A percentile compares a stretch with the other conserved stretches of the same genome.
These are phyloP conservation scores for Elongisporangium undulatum DNA, from an alignment of 352 stramenopile genomes.

Conservation along the genomic window DNA sequence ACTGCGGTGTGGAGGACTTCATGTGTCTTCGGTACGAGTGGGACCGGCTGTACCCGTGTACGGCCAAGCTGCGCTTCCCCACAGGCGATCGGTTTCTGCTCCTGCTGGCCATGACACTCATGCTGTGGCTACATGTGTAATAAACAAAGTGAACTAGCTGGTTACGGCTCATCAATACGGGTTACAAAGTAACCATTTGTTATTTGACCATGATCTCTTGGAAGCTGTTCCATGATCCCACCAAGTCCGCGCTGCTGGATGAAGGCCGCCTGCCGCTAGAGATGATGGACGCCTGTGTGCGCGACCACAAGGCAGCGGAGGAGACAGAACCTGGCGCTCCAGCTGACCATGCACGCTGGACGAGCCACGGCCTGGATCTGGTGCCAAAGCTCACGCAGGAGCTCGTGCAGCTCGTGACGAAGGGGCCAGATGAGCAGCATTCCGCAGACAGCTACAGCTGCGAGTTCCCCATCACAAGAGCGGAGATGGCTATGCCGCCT, in stretches of 20 bases:
- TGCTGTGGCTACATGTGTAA: slow-evolving; percentile 3
- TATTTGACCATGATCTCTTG: slow-evolving; percentile 15
- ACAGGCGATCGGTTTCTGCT: slow-evolving; percentile 12
- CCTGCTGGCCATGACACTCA: slow-evolving; percentile 15
- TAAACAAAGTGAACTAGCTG: slow-evolving; percentile 9
- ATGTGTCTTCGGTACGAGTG: slow-evolving; percentile 90
- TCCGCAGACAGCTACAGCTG: background rate
- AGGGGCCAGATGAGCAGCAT: background rate
- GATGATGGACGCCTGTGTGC: slow-evolving; percentile 5
- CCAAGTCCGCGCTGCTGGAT: slow-evolving; percentile 9
- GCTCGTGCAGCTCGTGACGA: background rate
- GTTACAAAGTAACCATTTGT: background rate
- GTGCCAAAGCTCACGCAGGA: background rate
- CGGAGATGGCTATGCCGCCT: slow-evolving; percentile 19
- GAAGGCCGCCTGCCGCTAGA: slow-evolving; percentile 15
- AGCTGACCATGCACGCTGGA: background rate
- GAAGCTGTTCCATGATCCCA: slow-evolving; percentile 24
- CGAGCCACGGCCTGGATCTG: background rate
- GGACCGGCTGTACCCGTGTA: slow-evolving; percentile 63
- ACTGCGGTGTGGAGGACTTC: slow-evolving; percentile 85
- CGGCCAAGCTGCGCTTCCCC: slow-evolving; percentile 6
- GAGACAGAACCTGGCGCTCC: background rate
- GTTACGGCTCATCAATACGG: slow-evolving; percentile 4
- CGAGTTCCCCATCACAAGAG: slow-evolving; percentile 18
- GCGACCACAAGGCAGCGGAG: background rate